Base-by-base conservation (phyloP, 495 filamentous ascomycete species). In the Podospora fimiseda region DNA sequence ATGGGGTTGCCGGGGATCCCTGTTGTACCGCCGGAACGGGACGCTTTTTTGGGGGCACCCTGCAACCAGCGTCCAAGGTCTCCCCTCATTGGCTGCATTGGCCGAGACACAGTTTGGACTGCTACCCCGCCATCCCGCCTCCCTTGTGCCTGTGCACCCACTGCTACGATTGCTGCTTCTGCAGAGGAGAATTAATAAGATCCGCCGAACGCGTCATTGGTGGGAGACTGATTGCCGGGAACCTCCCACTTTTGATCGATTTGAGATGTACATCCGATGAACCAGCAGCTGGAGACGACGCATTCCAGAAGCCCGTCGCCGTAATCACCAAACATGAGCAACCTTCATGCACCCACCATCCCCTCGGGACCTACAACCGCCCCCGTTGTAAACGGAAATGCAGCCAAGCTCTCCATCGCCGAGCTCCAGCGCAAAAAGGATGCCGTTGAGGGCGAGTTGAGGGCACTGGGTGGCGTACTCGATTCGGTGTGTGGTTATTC, bases 391-490 rank as follows among this genome's bases (percentile, higher is more conserved):
- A 81, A 81, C 65, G 83, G 83, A 55, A 62, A 56, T 52, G 67
- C 75, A 30, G 74, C 77, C 18, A 81, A 83, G 53, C 69, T 84
- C 43, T 79, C 84, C n/a, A 79, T 81, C 54, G 61, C 69, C 15
- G 75, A 81, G 58, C 75, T 81, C 20, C 75, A 80, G 63, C 67
- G 69, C 22, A 77, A 90, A 68, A 97, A 95, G 66, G 85, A 92
- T 53, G 77, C 77, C 24, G 71, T 95, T 40, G 94, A 97, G 69
- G 83, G 76, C 19, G 92, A 97, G 68, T 76, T 97, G 30, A 86
- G 82, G 55, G 88, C 89, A 16, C 74, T 96, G 2, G 82, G 90
- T 57, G 77, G 83, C 43, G 89, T 99, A 14, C 81, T 99, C 11
- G 85, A 87, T 48, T 95, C 91, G 55, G 93, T 96, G 63, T 33